A percentile compares a stretch with the other conserved stretches of the same genome.
These are phyloP conservation scores for Claviceps pazoutovae DNA, from an alignment of 2,329 filamentous ascomycete genomes.

Conservation along the genomic window DNA sequence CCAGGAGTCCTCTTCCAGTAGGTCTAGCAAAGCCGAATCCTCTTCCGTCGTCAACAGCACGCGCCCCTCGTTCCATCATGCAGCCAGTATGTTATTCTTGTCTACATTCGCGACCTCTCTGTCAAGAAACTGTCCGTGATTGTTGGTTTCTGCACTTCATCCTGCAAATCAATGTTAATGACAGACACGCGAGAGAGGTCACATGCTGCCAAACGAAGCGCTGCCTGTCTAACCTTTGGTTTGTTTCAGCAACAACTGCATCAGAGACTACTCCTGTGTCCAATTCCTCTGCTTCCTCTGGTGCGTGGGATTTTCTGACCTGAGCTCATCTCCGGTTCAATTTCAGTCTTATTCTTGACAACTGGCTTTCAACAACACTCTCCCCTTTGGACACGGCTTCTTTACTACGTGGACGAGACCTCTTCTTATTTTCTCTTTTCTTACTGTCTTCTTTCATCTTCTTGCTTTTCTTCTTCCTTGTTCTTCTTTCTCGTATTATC, in stretches of 20 bases:
- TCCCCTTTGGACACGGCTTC: neutral
- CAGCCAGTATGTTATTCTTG: constrained; percentile 17
- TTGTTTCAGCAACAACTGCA: neutral
- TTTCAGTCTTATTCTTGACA: neutral
- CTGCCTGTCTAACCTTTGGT: neutral
- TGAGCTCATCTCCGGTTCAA: neutral
- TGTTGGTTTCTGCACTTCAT: neutral
- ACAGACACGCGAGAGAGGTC: neutral
- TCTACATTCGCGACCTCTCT: neutral
- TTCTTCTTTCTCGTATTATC: neutral
- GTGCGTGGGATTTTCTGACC: neutral
- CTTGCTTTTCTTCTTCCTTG: neutral
- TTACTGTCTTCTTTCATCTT: neutral
- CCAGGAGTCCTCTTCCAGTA: constrained; percentile 17
- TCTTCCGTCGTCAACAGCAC: constrained; percentile 3
- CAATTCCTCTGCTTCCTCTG: constrained; percentile 1
- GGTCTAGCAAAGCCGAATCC: constrained; percentile 12
- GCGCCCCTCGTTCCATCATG: constrained; percentile 7
- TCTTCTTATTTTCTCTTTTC: neutral
- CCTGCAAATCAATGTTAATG: neutral
- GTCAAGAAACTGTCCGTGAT: neutral
- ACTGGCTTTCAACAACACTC: neutral
- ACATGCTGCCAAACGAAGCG: neutral
- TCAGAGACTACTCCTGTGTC: neutral
- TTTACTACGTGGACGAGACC: neutral